These are phyloP conservation scores for Debaryomyces fabryi DNA, from an alignment of 1,139 yeast genomes.

Conservation along the genomic window DNA sequence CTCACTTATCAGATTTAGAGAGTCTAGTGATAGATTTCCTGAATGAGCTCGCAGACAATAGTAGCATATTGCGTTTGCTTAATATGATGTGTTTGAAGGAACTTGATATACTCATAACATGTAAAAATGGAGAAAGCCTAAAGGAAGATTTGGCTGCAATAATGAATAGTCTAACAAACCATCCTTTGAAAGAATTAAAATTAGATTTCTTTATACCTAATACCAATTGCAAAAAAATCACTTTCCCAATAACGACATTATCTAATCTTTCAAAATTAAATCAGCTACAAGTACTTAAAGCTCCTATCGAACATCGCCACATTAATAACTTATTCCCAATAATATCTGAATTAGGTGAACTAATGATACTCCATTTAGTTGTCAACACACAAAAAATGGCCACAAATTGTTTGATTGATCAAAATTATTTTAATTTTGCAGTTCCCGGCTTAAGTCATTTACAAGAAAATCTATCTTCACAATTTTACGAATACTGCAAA, in stretches of 20 bases:
- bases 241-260: constrained; percentile 2
- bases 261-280: neutral
- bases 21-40: constrained; percentile 19
- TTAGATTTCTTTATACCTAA: constrained; percentile 7
- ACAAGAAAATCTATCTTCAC: neutral
- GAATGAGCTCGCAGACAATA: constrained; percentile 23
- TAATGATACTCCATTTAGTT: neutral
- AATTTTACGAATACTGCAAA: constrained; percentile 1
- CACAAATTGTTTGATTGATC: constrained; percentile 10
- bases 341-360: constrained; percentile 1
- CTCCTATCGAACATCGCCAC: constrained; percentile 11
- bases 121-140: constrained; percentile 19
- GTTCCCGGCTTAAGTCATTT: neutral
- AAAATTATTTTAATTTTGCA: constrained; percentile 9
- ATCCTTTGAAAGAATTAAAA: constrained; percentile 9
- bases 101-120: constrained; percentile 17
- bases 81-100: constrained; percentile 11
- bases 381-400: neutral
- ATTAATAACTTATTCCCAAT: constrained; percentile 8
- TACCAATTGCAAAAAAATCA: neutral
- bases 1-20: constrained; percentile 14
- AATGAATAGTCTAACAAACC: constrained; percentile 10
- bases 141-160: constrained; percentile 14
- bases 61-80: constrained; percentile 16
- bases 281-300: constrained; percentile 5